Conservation (phyloP, 2,329 filamentous ascomycete genomes). For the Tolypocladium endophyticum region DNA sequence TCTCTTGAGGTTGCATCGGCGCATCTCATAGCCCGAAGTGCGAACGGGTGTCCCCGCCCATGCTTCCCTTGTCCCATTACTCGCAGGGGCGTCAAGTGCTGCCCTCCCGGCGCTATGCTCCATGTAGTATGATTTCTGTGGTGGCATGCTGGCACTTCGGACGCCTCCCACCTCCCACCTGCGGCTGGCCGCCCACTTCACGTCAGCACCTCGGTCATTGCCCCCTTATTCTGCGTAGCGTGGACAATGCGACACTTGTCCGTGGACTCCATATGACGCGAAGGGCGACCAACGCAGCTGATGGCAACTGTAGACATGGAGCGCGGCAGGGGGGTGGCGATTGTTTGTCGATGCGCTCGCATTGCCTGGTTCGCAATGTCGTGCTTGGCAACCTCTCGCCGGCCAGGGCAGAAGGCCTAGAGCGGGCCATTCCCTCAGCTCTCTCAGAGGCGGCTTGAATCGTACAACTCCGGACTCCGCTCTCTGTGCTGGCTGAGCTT, state of each 20-base stretch:
- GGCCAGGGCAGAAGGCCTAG: neutral
- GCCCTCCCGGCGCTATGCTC: neutral
- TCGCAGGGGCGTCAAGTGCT: no score
- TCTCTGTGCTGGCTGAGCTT: neutral
- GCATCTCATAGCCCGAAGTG: neutral
- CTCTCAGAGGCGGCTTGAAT: neutral
- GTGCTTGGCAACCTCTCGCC: neutral
- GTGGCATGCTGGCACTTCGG: neutral
- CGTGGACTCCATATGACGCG: neutral
- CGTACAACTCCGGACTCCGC: neutral
- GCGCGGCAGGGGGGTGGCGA: neutral
- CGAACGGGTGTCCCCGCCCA: neutral
- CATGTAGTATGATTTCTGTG: neutral
- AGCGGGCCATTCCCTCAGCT: neutral
- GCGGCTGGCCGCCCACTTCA: neutral
- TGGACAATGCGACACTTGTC: neutral
- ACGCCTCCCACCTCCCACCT: neutral
- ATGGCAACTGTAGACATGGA: neutral
- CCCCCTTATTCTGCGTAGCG: conserved; percentile 1
- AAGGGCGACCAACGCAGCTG: neutral
- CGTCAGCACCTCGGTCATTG: neutral
- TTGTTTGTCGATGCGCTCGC: neutral
- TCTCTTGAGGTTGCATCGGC: neutral
- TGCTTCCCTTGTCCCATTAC: neutral
- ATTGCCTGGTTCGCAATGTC: neutral